Evolutionary conservation across 1,139 yeast species (phyloP).

Genomic region (Saccharomyces pastorianus): DNA sequence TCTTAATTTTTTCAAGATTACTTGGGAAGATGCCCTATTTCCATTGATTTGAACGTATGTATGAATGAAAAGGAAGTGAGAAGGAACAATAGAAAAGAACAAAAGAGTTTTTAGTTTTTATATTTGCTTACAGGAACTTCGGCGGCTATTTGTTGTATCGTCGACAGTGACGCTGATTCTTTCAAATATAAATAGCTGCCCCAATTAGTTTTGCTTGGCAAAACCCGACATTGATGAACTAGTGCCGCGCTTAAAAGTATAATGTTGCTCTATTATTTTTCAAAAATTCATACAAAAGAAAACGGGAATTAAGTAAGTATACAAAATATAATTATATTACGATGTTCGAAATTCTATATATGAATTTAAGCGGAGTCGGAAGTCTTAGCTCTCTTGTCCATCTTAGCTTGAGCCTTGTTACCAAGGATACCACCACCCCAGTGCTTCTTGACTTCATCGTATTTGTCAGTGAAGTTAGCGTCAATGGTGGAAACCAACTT

Average conservation of each 20-base stretch:
- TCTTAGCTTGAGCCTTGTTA: slow-evolving; percentile 78
- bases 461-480: slow-evolving; percentile 85
- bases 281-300: not conserved
- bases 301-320: not conserved
- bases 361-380: slow-evolving; percentile 30
- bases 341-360: not conserved
- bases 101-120: not conserved
- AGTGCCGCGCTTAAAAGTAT: not conserved
- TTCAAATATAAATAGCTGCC: not conserved
- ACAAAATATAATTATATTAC: not conserved
- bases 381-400: slow-evolving; percentile 48
- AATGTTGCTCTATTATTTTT: not conserved
- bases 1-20: too few species aligned
- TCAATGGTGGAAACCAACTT: slow-evolving; percentile 86
- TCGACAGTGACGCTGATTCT: not conserved
- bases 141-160: not conserved
- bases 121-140: not conserved
- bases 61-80: not conserved
- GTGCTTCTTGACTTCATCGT: slow-evolving; percentile 93
- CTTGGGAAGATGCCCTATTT: too few species aligned
- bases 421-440: slow-evolving; percentile 99
- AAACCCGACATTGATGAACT: not conserved
- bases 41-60: too few species aligned
- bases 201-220: not conserved
- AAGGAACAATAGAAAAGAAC: not conserved